These are phyloP conservation scores for Heliamphora ciliata DNA, from an alignment of 179 eudicot species.

Conservation along the genomic window DNA sequence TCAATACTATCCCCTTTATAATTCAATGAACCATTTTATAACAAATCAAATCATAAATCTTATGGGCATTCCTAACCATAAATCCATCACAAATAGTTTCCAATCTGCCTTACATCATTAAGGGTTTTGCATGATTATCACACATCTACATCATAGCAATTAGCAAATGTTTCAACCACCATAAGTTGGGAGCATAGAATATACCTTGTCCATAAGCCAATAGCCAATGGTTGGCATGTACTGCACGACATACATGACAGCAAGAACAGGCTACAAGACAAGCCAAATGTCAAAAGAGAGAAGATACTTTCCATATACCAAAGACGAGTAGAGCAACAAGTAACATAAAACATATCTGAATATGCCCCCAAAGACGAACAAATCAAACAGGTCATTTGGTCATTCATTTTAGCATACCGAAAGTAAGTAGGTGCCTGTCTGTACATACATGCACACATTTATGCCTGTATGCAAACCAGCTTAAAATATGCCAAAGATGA, in stretches of 20 bases:
- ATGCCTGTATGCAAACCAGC: too few species aligned
- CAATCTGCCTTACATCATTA: too few species aligned
- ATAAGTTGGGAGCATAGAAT: not conserved
- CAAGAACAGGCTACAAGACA: conserved; percentile 78
- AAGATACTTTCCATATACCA: not conserved
- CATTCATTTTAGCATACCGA: not conserved
- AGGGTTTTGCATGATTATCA: not conserved
- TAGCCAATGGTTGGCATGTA: conserved; percentile 80
- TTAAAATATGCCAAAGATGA: too few species aligned
- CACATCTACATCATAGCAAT: not conserved
- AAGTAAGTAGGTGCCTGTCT: not conserved
- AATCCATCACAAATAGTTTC: too few species aligned
- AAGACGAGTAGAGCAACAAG: not conserved
- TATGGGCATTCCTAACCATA: too few species aligned
- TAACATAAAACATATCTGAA: not conserved
- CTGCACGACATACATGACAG: conserved; percentile 89
- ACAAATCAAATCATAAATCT: too few species aligned
- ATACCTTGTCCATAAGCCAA: conserved; percentile 98
- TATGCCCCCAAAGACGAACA: not conserved
- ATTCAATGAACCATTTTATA: too few species aligned
- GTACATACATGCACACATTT: not conserved
- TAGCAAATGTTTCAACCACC: not conserved
- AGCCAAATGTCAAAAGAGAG: conserved; percentile 12
- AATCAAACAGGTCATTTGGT: not conserved
- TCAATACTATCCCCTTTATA: too few species aligned